Evolutionary conservation across 352 stramenopile genomes (phyloP), one percentile per base, ranked within the genome.

Genomic region (Globisporangium megalacanthum): DNA sequence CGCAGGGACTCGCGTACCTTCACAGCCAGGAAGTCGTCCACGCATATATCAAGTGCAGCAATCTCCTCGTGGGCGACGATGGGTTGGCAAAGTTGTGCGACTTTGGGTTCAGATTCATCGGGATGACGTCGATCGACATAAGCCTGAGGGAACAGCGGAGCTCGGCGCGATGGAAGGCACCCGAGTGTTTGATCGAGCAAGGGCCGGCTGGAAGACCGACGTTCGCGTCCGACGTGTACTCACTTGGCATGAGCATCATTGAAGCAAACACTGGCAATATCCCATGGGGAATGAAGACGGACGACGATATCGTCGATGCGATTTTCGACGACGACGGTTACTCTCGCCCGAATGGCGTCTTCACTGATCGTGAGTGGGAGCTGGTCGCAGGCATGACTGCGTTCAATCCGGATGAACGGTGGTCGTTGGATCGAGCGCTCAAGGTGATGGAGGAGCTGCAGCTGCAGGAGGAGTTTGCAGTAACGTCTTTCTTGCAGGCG

Each of bases 41-140:
- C 53, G 81, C 87, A 14, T 83, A 97, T 52, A 69, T 96, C 19
- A 96, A 96, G 56, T 49, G 44, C 19, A 70, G 56, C 55, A 73
- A 73, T 17, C 57, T 73, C 4, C 44, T 76, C 6, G 65, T 76
- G 4, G 62, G 68, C n/a, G 51, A 50, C 13, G 68, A 73, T 52
- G 49, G 59, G 2, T 51, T 52, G 20, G 59, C 62, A 2, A 73
- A 76, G 48, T 39, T 73, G 22, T 69, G 55, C 20, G 44, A 69
- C 45, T 68, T 57, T 7, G 68, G 68, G 0, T 44, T 73, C 20
- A 73, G 62, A 31, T 56, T 52, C n/a, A 54, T 45, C 36, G 51
- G 13, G 29, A 49, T 15, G 20, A 15, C 46, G 8, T 6, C 19
- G 13, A 50, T 10, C 17, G 31, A 11, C 36, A 37, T 20, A 36